These are phyloP conservation scores for Colletotrichum viniferum DNA, from an alignment of 2,329 filamentous ascomycete species.

Conservation along the genomic window DNA sequence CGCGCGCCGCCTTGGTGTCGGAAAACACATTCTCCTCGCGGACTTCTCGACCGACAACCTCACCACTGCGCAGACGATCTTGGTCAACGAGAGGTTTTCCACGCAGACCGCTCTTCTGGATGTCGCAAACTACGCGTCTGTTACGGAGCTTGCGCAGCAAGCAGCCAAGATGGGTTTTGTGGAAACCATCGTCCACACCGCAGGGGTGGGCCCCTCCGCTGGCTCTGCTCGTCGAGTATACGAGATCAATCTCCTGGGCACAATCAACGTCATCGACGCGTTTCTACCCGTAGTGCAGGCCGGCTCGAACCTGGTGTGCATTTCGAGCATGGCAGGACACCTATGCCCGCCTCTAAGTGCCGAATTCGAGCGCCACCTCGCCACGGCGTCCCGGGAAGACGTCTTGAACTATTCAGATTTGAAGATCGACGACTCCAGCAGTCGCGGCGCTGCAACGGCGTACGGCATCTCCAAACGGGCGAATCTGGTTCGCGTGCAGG, in stretches of 20 bases:
- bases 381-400: not conserved
- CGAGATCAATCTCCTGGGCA: not conserved
- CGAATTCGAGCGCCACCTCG: not conserved
- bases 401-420: fast-evolving
- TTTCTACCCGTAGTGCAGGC: not conserved
- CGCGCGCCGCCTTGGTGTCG: not conserved
- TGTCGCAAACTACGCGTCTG: not conserved
- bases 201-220: not conserved
- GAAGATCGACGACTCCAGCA: not conserved
- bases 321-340: not conserved
- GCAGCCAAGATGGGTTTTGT: not conserved
- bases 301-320: not conserved
- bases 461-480: not conserved
- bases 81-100: not conserved
- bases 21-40: not conserved
- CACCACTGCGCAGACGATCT: not conserved
- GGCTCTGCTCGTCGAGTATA: not conserved
- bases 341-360: not conserved
- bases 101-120: not conserved
- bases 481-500: not conserved
- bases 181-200: not conserved
- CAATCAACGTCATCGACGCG: not conserved
- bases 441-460: not conserved
- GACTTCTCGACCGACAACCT: not conserved
- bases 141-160: not conserved